Evolutionary conservation across 2,329 filamentous ascomycete species (phyloP).

Genomic region (Xylaria arbuscula): DNA sequence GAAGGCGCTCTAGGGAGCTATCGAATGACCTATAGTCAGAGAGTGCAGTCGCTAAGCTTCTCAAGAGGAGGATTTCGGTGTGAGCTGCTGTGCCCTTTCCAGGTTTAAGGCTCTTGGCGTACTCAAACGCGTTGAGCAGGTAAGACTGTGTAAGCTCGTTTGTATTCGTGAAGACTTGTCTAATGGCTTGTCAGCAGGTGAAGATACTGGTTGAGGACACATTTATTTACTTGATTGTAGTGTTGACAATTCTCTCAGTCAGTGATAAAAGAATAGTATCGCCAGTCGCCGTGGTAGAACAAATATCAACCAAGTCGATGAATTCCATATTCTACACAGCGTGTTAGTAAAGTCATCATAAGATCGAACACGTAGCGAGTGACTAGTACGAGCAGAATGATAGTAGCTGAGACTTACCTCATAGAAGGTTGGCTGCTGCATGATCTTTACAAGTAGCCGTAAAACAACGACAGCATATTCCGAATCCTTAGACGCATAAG

Average conservation of each 20-base stretch:
- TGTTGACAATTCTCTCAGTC: conserved; percentile 45
- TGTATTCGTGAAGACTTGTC: conserved; percentile 44
- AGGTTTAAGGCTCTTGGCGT: conserved; percentile 39
- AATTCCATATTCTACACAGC: conserved; percentile 48
- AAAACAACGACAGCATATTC: conserved; percentile 43
- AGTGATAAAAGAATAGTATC: conserved; percentile 36
- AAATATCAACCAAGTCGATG: conserved; percentile 46
- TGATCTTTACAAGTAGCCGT: conserved; percentile 46
- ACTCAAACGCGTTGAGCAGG: conserved; percentile 42
- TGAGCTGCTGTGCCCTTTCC: conserved; percentile 23
- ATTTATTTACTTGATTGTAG: conserved; percentile 45
- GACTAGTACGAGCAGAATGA: not conserved
- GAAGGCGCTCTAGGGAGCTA: conserved; percentile 27
- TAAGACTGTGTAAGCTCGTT: conserved; percentile 45
- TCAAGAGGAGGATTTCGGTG: conserved; percentile 44
- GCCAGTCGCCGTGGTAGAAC: conserved; percentile 34
- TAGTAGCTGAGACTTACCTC: conserved; percentile 40
- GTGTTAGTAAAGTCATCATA: conserved; percentile 25
- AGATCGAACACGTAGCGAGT: not conserved
- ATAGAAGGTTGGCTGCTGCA: conserved; percentile 51
- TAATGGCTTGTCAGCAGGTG: conserved; percentile 38
- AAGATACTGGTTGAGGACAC: not conserved
- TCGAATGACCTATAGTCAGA: conserved; percentile 33
- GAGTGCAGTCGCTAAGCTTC: conserved; percentile 43
- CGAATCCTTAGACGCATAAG: conserved; percentile 38